These are phyloP conservation scores for Trichoderma asperellum DNA, from an alignment of 2,329 filamentous ascomycete genomes.

Conservation along the genomic window DNA sequence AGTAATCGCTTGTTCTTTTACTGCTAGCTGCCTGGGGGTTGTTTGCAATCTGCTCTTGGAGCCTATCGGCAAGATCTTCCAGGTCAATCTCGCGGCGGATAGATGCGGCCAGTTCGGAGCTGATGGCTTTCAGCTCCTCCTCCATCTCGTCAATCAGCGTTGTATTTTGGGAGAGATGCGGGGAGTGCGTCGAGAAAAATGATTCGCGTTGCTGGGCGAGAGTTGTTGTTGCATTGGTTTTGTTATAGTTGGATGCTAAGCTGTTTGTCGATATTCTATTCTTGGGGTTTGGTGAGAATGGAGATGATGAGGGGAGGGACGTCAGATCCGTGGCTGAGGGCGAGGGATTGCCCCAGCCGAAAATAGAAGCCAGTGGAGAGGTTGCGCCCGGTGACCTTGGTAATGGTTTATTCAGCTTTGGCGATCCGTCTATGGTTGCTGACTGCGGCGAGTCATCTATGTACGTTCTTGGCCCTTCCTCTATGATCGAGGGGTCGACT, in stretches of 20 bases:
- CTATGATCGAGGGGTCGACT: conserved; percentile 42
- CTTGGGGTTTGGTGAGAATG: conserved; percentile 50
- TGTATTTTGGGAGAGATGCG: conserved; percentile 44
- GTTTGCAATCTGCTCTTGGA: conserved; percentile 73
- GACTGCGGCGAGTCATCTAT: conserved; percentile 38
- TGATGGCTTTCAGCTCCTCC: conserved; percentile 91
- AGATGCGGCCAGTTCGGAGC: conserved; percentile 86
- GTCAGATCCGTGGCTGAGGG: conserved; percentile 56
- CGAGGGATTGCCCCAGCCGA: conserved; percentile 55
- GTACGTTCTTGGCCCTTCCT: conserved; percentile 35
- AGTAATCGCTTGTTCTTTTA: conserved; percentile 93
- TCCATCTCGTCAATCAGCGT: conserved; percentile 82
- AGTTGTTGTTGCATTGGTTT: conserved; percentile 49
- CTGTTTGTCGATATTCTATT: conserved; percentile 36
- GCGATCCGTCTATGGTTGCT: conserved; percentile 36
- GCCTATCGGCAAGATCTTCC: conserved; percentile 86
- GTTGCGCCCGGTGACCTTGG: conserved; percentile 56
- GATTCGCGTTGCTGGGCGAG: conserved; percentile 56
- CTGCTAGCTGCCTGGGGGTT: conserved; percentile 61
- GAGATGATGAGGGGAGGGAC: conserved; percentile 59
- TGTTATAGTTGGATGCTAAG: conserved; percentile 42
- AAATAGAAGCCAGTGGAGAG: conserved; percentile 56
- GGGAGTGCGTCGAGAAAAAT: conserved; percentile 55
- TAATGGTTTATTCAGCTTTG: conserved; percentile 57
- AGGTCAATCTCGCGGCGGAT: conserved; percentile 96